Conservation (phyloP, 2,329 filamentous ascomycete genomes). For the Aquanectria penicillioides region DNA sequence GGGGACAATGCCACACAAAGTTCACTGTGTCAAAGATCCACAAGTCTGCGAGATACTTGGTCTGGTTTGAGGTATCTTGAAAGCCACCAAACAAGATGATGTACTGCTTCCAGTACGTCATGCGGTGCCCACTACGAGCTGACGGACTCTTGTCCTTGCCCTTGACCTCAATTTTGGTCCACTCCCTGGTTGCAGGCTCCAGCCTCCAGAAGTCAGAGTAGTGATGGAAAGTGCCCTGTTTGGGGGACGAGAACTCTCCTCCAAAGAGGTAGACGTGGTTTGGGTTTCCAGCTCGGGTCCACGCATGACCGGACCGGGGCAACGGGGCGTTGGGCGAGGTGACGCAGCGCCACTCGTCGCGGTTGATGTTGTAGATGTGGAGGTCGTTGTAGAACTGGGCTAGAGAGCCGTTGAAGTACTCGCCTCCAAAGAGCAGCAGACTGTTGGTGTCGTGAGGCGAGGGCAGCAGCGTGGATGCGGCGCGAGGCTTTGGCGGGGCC, state of each 20-base stretch:
- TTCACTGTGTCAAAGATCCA: constrained; percentile 95
- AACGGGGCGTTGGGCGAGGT: constrained; percentile 92
- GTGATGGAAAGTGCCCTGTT: constrained; percentile 98
- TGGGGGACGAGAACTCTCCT: constrained; percentile 95
- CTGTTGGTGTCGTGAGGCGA: constrained; percentile 89
- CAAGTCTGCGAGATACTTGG: constrained; percentile 90
- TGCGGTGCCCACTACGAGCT: constrained; percentile 89
- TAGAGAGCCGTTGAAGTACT: constrained; percentile 92
- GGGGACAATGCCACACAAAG: constrained; percentile 84
- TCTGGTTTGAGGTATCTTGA: constrained; percentile 94
- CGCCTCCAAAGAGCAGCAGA: constrained; percentile 90
- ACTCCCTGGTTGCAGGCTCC: constrained; percentile 85
- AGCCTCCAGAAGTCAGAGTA: constrained; percentile 99
- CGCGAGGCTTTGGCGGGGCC: constrained; percentile 79
- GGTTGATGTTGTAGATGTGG: constrained; percentile 79
- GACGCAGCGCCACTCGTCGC: constrained; percentile 89
- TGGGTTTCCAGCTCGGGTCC: constrained; percentile 88
- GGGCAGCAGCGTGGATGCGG: constrained; percentile 83
- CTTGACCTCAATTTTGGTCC: constrained; percentile 85
- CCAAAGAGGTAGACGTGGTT: constrained; percentile 92
- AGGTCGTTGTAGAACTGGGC: constrained; percentile 78
- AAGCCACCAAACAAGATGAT: constrained; percentile 96
- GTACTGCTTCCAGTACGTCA: constrained; percentile 98
- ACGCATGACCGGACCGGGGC: constrained; percentile 91
- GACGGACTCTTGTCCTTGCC: constrained; percentile 83